Percentiles rank a stretch among this genome's conserved stretches.
These are phyloP conservation scores for Thalia dealbata DNA, from an alignment of 176 grass and related monocot species.

Conservation along the genomic window DNA sequence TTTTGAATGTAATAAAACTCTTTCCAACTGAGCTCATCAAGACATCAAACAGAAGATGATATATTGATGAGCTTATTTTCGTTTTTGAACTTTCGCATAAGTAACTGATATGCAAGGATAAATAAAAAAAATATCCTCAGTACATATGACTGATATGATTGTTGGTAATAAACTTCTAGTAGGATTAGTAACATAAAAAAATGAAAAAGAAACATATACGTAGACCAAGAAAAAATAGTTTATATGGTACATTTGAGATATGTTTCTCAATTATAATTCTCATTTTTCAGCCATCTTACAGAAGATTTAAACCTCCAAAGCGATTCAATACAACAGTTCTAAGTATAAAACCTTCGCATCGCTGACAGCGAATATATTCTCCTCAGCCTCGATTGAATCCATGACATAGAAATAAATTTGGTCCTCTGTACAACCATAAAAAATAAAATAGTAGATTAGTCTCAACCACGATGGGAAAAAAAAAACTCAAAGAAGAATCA, in stretches of 20 bases:
- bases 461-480: too few relatives aligned
- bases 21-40: not conserved
- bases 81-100: too few relatives aligned
- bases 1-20: conserved; percentile 5
- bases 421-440: too few relatives aligned
- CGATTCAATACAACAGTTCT: conserved; percentile 6
- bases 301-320: not conserved
- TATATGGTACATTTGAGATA: not conserved
- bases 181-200: not conserved
- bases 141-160: not conserved
- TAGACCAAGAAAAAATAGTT: not conserved
- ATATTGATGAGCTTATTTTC: too few relatives aligned
- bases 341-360: conserved; percentile 61
- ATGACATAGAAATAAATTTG: conserved; percentile 32
- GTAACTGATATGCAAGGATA: not conserved
- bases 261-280: conserved; percentile 7
- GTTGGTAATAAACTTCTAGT: not conserved
- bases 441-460: too few relatives aligned
- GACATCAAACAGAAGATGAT: not conserved
- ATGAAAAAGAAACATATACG: not conserved
- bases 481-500: too few relatives aligned
- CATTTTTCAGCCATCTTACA: not conserved
- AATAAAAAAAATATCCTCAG: not conserved
- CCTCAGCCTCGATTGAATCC: conserved; percentile 41
- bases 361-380: conserved; percentile 32